Evolutionary conservation across 352 stramenopile genomes (phyloP).

Genomic region (Phytophthora europaea): DNA sequence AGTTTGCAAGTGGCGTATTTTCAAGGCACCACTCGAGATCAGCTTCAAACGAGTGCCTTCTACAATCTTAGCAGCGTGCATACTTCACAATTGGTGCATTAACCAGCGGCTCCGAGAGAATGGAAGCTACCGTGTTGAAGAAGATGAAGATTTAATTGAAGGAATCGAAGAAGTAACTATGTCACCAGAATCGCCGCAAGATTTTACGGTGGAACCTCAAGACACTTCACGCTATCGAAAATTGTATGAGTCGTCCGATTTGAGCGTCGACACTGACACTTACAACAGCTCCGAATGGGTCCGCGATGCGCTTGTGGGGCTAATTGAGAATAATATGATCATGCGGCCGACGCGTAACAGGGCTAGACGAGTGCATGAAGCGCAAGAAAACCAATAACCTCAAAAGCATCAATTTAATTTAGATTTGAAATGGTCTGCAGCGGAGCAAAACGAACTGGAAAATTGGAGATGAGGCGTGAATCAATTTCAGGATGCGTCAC

Average conservation of each 20-base stretch:
- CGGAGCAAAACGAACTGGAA: too few species aligned
- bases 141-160: slow-evolving; percentile 1
- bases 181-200: not conserved
- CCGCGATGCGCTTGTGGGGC: not conserved
- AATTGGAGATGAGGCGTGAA: too few species aligned
- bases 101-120: not conserved
- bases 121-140: not conserved
- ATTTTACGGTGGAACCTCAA: not conserved
- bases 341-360: not conserved
- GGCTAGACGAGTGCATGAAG: not conserved
- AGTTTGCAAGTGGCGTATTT: slow-evolving; percentile 1
- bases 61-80: slow-evolving; percentile 7
- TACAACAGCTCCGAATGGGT: slow-evolving; percentile 4
- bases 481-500: not conserved
- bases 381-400: not conserved
- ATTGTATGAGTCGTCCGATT: not conserved
- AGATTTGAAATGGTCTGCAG: too few species aligned
- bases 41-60: slow-evolving; percentile 8
- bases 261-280: not conserved
- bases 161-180: not conserved
- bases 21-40: slow-evolving; percentile 10
- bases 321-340: not conserved
- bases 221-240: not conserved
- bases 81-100: slow-evolving; percentile 4
- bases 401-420: too few species aligned